A percentile compares a stretch with the other conserved stretches of the same genome.
phyloP scores from a whole-genome alignment of 1,284 basidiomycete species.

The Sanguinoderma infundibulare region DNA sequence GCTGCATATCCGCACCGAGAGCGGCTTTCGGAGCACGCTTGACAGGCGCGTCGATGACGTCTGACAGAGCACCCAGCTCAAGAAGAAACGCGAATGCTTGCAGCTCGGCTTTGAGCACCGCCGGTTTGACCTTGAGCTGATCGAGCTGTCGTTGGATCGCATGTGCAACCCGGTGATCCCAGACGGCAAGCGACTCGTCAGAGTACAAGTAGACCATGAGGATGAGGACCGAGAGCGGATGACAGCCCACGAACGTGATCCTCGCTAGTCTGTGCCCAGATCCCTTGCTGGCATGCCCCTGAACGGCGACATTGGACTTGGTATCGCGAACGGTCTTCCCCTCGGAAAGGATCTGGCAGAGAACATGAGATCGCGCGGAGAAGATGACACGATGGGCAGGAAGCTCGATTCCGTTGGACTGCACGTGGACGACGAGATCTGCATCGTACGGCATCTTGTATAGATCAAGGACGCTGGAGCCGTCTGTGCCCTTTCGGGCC shows the following conservation, averaged over 20 bases:
- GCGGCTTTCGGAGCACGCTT: constrained; percentile 53
- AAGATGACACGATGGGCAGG: constrained; percentile 75
- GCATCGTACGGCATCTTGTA: constrained; percentile 52
- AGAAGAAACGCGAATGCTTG: constrained; percentile 56
- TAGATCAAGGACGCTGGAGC: constrained; percentile 22
- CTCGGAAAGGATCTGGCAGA: constrained; percentile 52
- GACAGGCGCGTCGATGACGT: constrained; percentile 56
- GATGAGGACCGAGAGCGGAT: constrained; percentile 74
- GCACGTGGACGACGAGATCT: constrained; percentile 60
- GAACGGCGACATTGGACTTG: constrained; percentile 37
- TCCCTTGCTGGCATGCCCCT: constrained; percentile 23
- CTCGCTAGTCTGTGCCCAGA: constrained; percentile 16
- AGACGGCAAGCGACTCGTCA: constrained; percentile 82
- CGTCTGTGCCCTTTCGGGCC: constrained; percentile 19
- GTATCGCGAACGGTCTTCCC: constrained; percentile 33
- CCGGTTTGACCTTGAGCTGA: constrained; percentile 45
- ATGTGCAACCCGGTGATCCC: constrained; percentile 78
- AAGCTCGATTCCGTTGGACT: constrained; percentile 43
- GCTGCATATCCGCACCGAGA: constrained; percentile 51
- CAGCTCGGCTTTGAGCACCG: constrained; percentile 67
- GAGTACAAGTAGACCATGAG: constrained; percentile 89
- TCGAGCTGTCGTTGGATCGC: constrained; percentile 49
- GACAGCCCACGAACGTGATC: constrained; percentile 54
- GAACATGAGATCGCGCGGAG: constrained; percentile 57
- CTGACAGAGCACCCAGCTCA: constrained; percentile 55